phyloP scores from a whole-genome alignment of 176 grass and related monocot species.

The Oryza longistaminata region DNA sequence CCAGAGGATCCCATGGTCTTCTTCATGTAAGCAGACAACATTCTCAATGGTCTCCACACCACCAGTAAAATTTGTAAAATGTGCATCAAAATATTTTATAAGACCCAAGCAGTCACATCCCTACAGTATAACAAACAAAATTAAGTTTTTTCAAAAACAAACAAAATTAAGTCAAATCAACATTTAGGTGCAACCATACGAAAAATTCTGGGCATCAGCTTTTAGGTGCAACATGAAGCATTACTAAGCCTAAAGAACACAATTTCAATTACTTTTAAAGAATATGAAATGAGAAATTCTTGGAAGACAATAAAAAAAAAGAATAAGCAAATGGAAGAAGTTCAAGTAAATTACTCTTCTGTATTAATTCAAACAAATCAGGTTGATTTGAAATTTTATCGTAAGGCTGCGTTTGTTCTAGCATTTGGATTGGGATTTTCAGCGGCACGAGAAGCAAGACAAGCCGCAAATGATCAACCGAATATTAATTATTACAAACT shows the following conservation, averaged over 20 bases:
- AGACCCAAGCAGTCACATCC: conserved; percentile 95
- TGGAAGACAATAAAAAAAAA: not conserved
- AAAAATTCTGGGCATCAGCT: not conserved
- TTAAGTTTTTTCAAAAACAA: not conserved
- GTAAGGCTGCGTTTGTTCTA: too few relatives aligned
- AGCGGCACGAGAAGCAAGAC: too few relatives aligned
- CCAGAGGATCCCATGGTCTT: conserved; percentile 98
- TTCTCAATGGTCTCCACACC: conserved; percentile 98
- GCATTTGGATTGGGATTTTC: too few relatives aligned
- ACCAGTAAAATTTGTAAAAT: conserved; percentile 96
- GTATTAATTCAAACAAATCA: not conserved
- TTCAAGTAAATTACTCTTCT: not conserved
- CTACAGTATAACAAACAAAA: conserved; percentile 18
- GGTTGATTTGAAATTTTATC: not conserved
- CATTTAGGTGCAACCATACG: not conserved
- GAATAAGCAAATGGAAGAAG: not conserved
- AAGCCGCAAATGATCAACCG: too few relatives aligned
- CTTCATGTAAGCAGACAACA: conserved; percentile 94
- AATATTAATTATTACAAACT: too few relatives aligned
- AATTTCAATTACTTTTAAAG: not conserved
- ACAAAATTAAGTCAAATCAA: not conserved
- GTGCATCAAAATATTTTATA: conserved; percentile 98
- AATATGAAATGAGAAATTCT: not conserved
- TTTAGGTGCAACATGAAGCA: not conserved
- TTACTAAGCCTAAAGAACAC: not conserved